Percentiles rank a stretch among this genome's conserved stretches.
Conservation (phyloP, 192 early-diverging fungal species). For the Coemansia sp. region DNA sequence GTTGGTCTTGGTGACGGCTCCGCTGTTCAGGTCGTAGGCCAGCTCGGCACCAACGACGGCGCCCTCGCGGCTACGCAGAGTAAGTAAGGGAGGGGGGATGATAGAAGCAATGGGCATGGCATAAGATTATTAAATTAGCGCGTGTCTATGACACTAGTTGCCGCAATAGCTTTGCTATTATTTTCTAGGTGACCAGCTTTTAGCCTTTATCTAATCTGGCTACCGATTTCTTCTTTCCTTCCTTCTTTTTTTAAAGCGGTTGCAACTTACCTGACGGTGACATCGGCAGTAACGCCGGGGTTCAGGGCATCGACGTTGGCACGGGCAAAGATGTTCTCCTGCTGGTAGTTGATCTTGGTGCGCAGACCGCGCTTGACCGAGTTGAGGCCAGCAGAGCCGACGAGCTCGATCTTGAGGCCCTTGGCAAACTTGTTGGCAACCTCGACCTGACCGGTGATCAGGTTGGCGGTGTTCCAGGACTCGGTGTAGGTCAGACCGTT, state of each 20-base stretch:
- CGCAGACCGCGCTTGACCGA: conserved; percentile 47
- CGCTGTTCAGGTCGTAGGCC: conserved; percentile 88
- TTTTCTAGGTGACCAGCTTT: too few species aligned
- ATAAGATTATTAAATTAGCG: too few species aligned
- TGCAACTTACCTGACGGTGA: conserved; percentile 65
- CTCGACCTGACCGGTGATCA: conserved; percentile 89
- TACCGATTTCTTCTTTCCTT: too few species aligned
- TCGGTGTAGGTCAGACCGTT: conserved; percentile 95
- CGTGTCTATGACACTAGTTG: too few species aligned
- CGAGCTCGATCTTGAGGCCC: conserved; percentile 93
- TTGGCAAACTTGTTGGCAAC: conserved; percentile 90
- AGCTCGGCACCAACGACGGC: conserved; percentile 90
- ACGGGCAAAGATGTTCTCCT: conserved; percentile 88
- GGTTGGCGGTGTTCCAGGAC: conserved; percentile 94
- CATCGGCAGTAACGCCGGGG: conserved; percentile 84
- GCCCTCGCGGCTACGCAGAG: conserved; percentile 69
- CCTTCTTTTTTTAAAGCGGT: too few species aligned
- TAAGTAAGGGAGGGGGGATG: background rate
- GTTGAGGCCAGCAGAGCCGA: conserved; percentile 79
- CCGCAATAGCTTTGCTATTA: too few species aligned
- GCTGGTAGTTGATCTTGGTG: conserved; percentile 88
- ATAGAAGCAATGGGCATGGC: too few species aligned
- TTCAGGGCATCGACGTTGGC: conserved; percentile 90
- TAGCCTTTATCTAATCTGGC: too few species aligned
- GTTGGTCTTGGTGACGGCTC: conserved; percentile 86